Percentiles rank a stretch among this genome's conserved stretches.
Evolutionary conservation across 75 land plant genomes (phyloP).

Genomic region (Pinus tabuliformis): DNA sequence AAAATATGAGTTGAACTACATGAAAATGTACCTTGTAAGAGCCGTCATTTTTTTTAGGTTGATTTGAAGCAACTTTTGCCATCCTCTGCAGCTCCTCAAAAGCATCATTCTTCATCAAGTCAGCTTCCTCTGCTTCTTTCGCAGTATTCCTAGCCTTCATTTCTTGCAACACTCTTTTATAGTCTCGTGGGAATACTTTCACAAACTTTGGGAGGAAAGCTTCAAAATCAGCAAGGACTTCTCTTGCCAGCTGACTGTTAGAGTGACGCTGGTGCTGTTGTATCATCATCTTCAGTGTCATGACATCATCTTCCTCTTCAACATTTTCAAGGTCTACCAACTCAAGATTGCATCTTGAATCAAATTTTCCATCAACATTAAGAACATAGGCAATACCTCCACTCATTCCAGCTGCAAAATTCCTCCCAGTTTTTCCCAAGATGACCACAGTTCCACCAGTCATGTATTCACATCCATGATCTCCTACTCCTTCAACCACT

Average conservation of each 20-base stretch:
- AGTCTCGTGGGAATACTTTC: slow-evolving; percentile 95
- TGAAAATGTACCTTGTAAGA: neutral
- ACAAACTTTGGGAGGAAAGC: slow-evolving; percentile 79
- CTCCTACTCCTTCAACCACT: slow-evolving; percentile 98
- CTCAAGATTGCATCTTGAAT: slow-evolving; percentile 71
- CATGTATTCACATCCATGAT: slow-evolving; percentile 99
- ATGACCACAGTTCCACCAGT: slow-evolving; percentile 97
- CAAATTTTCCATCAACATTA: slow-evolving; percentile 77
- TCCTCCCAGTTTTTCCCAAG: slow-evolving; percentile 94
- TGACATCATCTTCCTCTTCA: slow-evolving; percentile 80
- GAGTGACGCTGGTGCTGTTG: slow-evolving; percentile 94
- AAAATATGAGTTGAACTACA: too few relatives aligned
- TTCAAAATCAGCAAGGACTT: slow-evolving; percentile 77
- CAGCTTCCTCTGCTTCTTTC: slow-evolving; percentile 56
- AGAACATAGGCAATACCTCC: slow-evolving; percentile 96
- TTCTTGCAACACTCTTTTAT: slow-evolving; percentile 73
- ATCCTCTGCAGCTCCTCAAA: slow-evolving; percentile 90
- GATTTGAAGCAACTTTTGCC: slow-evolving; percentile 35
- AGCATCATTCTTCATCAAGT: slow-evolving; percentile 73
- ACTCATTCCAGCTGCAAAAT: slow-evolving; percentile 99
- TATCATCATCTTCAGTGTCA: slow-evolving; percentile 79
- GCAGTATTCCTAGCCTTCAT: slow-evolving; percentile 51
- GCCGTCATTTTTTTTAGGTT: neutral
- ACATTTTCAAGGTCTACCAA: slow-evolving; percentile 92
- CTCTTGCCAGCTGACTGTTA: slow-evolving; percentile 69